Conservation (phyloP, 306 rosid species). For the Casuarina equisetifolia region DNA sequence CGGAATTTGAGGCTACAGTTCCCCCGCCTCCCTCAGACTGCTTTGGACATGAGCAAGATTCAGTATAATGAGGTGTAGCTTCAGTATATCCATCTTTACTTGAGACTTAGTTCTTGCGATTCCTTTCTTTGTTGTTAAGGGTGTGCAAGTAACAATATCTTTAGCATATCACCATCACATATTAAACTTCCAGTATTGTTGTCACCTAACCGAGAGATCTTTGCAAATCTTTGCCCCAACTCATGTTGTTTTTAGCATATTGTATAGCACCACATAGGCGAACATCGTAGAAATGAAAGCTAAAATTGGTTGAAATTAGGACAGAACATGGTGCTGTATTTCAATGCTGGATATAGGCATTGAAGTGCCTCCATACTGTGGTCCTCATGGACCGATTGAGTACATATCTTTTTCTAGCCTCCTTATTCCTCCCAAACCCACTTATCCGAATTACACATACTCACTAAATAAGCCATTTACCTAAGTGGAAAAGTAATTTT, state of each 20-base stretch:
- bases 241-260: neutral
- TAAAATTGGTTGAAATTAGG: neutral
- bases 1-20: slow-evolving; percentile 38
- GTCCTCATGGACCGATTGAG: neutral
- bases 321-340: neutral
- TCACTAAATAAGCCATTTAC: neutral
- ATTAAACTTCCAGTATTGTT: neutral
- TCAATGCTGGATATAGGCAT: neutral
- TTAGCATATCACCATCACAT: neutral
- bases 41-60: slow-evolving; percentile 54
- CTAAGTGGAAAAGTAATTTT: neutral
- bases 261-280: neutral
- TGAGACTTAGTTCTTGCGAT: neutral
- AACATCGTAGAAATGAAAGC: neutral
- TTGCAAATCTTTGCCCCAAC: neutral
- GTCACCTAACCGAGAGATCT: slow-evolving; percentile 7
- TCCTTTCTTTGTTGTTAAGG: neutral
- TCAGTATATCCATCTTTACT: neutral
- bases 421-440: neutral
- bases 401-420: neutral
- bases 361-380: neutral
- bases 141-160: neutral
- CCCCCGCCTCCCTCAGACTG: slow-evolving; percentile 51
- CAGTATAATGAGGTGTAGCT: slow-evolving; percentile 42
- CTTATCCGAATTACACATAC: neutral